A percentile compares a stretch with the other conserved stretches of the same genome.
These are phyloP conservation scores for Phialophora chinensis DNA, from an alignment of 2,329 filamentous ascomycete genomes.

Conservation along the genomic window DNA sequence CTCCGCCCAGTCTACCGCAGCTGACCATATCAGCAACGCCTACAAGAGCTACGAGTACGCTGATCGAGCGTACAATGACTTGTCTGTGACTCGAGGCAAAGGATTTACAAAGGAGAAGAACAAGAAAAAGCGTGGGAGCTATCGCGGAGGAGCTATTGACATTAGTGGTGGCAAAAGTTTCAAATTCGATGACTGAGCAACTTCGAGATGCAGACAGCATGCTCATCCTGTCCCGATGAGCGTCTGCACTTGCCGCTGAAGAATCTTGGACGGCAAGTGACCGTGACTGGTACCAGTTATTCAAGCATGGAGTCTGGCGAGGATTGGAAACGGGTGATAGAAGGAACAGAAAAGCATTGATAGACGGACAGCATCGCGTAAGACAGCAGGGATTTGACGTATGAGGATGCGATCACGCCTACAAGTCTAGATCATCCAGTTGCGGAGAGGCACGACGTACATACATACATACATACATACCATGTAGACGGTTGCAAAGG, in stretches of 20 bases:
- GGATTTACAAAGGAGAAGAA: conserved; percentile 99
- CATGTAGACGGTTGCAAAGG: background rate
- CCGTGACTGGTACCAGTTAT: background rate
- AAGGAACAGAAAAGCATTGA: conserved; percentile 13
- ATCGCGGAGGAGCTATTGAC: conserved; percentile 87
- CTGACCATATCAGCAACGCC: conserved; percentile 75
- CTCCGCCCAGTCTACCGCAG: conserved; percentile 71
- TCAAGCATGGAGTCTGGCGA: conserved; percentile 44
- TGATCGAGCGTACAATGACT: conserved; percentile 82
- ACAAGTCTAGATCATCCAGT: background rate
- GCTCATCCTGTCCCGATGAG: background rate
- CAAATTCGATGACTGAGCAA: conserved; percentile 84
- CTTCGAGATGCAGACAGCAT: conserved; percentile 1
- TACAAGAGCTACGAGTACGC: conserved; percentile 88
- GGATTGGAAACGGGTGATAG: background rate
- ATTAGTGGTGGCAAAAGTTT: conserved; percentile 80
- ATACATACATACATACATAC: background rate
- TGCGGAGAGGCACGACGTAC: background rate
- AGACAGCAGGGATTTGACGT: background rate
- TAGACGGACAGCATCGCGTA: background rate
- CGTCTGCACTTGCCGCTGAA: background rate
- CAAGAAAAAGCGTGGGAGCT: conserved; percentile 92
- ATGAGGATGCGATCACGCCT: background rate
- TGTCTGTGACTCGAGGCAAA: conserved; percentile 91
- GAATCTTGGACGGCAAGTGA: background rate